phyloP scores from a whole-genome alignment of 164 flowering plant species.

The Macadamia tetraphylla region DNA sequence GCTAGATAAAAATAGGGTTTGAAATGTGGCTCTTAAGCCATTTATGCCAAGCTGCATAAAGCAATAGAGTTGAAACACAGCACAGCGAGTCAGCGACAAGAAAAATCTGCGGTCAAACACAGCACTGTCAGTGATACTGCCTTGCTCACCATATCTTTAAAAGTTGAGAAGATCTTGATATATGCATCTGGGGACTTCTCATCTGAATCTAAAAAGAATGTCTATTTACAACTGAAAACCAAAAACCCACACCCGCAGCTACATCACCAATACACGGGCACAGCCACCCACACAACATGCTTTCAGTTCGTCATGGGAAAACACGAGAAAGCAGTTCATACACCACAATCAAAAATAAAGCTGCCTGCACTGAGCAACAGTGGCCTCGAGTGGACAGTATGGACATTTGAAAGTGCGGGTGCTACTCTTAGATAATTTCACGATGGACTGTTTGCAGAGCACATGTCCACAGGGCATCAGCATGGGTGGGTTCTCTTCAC shows the following conservation, averaged over 20 bases:
- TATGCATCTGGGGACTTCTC: not conserved
- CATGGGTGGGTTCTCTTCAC: slow-evolving; percentile 86
- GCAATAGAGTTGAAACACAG: no score
- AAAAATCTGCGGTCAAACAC: no score
- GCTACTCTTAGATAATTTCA: slow-evolving; percentile 64
- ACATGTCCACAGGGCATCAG: slow-evolving; percentile 88
- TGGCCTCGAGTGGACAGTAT: slow-evolving; percentile 60
- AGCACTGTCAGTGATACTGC: no score
- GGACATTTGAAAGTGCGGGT: slow-evolving; percentile 79
- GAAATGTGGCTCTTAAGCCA: no score
- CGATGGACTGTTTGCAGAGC: slow-evolving; percentile 73
- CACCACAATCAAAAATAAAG: slow-evolving; percentile 43
- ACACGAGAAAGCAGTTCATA: not conserved
- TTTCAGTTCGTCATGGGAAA: slow-evolving; percentile 6
- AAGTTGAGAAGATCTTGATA: not conserved
- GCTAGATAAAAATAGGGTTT: no score
- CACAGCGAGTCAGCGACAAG: no score
- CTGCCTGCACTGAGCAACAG: slow-evolving; percentile 50
- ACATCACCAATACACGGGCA: not conserved
- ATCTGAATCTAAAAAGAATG: slow-evolving; percentile 22
- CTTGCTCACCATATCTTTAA: no score
- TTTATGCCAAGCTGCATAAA: no score
- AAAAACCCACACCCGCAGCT: not conserved
- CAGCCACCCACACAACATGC: slow-evolving; percentile 8
- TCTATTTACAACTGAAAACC: slow-evolving; percentile 25